Evolutionary conservation across 257 asterid species (phyloP).

Genomic region (Voacanga thouarsii): DNA sequence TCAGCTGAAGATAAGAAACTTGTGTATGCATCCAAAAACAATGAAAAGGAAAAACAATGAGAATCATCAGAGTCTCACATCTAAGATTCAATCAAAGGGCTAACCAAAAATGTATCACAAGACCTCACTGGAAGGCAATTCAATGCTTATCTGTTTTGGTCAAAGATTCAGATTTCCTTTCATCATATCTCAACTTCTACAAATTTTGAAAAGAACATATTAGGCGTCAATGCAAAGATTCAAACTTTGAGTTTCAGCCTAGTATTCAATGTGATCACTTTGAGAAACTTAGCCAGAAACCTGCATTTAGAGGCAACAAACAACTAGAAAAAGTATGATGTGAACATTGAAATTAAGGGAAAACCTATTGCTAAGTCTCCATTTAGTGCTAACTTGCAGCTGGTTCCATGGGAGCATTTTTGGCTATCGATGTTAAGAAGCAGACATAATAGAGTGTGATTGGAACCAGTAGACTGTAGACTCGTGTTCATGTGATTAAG

Average conservation of each 20-base stretch:
- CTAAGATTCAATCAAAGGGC: neutral
- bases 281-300: neutral
- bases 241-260: neutral
- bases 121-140: neutral
- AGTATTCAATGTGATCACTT: neutral
- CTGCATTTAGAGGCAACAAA: neutral
- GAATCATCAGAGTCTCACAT: neutral
- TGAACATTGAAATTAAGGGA: neutral
- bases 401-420: neutral
- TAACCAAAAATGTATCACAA: neutral
- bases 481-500: neutral
- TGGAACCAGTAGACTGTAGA: neutral
- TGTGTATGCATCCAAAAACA: neutral
- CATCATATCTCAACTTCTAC: neutral
- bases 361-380: neutral
- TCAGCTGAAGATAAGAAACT: conserved; percentile 4
- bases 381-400: neutral
- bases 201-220: neutral
- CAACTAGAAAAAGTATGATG: neutral
- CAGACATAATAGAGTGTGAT: neutral
- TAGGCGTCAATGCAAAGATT: neutral
- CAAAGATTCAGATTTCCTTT: neutral
- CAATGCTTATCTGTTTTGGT: neutral
- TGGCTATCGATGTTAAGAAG: neutral
- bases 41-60: neutral